phyloP scores from a whole-genome alignment of 768 basidiomycete species.

The Lactarius indigo region DNA sequence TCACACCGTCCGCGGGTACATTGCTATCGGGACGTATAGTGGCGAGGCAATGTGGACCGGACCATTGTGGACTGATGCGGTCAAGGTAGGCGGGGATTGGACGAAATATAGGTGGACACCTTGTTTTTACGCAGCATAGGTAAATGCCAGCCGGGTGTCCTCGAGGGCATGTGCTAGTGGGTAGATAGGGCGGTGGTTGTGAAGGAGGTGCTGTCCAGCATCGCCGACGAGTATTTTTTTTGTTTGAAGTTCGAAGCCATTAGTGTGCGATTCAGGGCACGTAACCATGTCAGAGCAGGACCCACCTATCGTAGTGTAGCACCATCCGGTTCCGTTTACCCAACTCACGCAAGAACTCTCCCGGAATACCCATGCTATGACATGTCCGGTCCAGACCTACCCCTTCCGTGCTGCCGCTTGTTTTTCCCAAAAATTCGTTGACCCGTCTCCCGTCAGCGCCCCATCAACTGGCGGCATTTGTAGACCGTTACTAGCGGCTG shows the following conservation, averaged over 20 bases:
- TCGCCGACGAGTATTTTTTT: conserved; percentile 4
- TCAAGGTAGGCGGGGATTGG: conserved; percentile 35
- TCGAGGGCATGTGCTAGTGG: conserved; percentile 58
- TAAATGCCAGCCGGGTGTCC: conserved; percentile 41
- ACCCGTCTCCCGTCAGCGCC: neutral
- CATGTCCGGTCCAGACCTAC: conserved; percentile 4
- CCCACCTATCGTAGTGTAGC: conserved; percentile 7
- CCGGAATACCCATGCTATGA: neutral
- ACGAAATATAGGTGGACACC: conserved; percentile 11
- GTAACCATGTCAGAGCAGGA: neutral
- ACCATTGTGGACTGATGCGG: conserved; percentile 35
- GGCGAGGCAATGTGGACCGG: conserved; percentile 39
- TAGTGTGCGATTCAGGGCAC: conserved; percentile 5
- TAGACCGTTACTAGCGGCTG: neutral
- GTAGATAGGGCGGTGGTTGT: conserved; percentile 56
- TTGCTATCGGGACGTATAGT: conserved; percentile 52
- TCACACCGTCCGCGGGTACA: conserved; percentile 44
- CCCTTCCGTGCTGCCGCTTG: neutral
- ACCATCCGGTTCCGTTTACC: neutral
- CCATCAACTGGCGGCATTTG: neutral
- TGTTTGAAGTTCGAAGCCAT: neutral
- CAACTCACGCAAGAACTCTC: neutral
- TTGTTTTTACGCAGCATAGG: conserved; percentile 44
- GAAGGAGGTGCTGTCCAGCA: neutral
- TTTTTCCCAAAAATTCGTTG: neutral